These are phyloP conservation scores for Hyaloscypha hepaticicola DNA, from an alignment of 495 filamentous ascomycete species.

Conservation along the genomic window DNA sequence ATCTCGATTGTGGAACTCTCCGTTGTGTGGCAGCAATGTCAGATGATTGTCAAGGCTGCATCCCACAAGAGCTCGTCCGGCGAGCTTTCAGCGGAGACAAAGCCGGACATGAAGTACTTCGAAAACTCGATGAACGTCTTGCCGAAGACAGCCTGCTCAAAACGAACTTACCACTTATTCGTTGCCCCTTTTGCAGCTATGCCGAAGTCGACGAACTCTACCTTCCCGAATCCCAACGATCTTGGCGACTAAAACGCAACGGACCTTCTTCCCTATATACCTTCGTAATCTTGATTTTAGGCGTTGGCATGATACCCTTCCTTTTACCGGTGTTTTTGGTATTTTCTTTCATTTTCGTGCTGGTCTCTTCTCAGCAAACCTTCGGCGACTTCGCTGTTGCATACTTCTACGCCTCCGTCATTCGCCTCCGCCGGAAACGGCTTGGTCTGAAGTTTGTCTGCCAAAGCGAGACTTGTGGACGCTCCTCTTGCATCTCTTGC, in stretches of 20 bases:
- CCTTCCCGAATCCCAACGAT: conserved; percentile 47
- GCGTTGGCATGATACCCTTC: conserved; percentile 49
- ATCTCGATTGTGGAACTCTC: conserved; percentile 66
- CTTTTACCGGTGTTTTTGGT: conserved; percentile 50
- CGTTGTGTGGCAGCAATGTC: conserved; percentile 74
- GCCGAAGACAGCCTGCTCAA: conserved; percentile 70
- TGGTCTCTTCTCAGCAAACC: conserved; percentile 38
- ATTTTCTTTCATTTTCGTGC: conserved; percentile 36
- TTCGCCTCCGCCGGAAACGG: conserved; percentile 61
- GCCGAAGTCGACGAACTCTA: conserved; percentile 83
- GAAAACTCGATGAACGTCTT: conserved; percentile 72
- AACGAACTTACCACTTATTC: conserved; percentile 70
- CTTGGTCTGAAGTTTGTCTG: conserved; percentile 74
- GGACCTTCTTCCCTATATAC: conserved; percentile 40
- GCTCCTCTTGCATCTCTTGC: conserved; percentile 76
- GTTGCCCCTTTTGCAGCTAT: conserved; percentile 89
- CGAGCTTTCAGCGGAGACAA: conserved; percentile 67
- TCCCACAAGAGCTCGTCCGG: conserved; percentile 65
- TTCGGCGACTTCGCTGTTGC: conserved; percentile 37
- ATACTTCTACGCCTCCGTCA: conserved; percentile 54
- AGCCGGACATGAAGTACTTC: conserved; percentile 65
- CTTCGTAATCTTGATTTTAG: conserved; percentile 42
- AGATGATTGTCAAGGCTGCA: conserved; percentile 68
- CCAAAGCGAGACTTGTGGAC: conserved; percentile 60
- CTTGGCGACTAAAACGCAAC: conserved; percentile 50